Evolutionary conservation across 1,284 basidiomycete species (phyloP).

Genomic region (Tranzscheliella williamsii): DNA sequence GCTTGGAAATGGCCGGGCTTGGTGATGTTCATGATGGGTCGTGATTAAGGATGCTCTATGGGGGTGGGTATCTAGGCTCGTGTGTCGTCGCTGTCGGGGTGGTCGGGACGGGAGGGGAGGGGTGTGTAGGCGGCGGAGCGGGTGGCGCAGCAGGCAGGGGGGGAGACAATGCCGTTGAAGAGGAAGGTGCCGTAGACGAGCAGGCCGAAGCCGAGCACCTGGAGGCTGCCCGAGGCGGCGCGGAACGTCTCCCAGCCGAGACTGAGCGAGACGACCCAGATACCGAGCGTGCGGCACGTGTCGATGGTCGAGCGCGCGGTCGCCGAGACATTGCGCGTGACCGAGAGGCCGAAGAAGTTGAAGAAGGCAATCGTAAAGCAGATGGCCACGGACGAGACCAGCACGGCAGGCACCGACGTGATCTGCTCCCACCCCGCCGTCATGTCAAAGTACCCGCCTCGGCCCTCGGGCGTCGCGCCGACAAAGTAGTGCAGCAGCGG

Average conservation of each 20-base stretch:
- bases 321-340: constrained; percentile 68
- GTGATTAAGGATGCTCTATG: no score
- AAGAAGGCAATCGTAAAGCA: constrained; percentile 76
- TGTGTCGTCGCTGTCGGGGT: no score
- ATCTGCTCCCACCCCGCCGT: constrained; percentile 88
- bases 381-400: constrained; percentile 73
- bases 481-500: constrained; percentile 69
- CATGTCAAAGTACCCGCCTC: constrained; percentile 86
- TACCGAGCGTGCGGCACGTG: constrained; percentile 90
- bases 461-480: constrained; percentile 65
- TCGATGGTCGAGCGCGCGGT: constrained; percentile 72
- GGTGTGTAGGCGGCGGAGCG: constrained; percentile 3
- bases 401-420: constrained; percentile 75
- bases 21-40: no score
- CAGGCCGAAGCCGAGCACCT: constrained; percentile 83
- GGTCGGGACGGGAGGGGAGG: neutral
- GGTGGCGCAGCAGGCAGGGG: constrained; percentile 34
- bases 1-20: no score
- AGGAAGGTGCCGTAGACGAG: constrained; percentile 73
- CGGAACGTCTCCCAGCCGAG: constrained; percentile 86
- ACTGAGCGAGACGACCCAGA: constrained; percentile 64
- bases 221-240: constrained; percentile 80
- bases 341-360: constrained; percentile 92
- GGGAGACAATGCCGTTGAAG: constrained; percentile 56
- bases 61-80: no score